Conservation (phyloP, 805 yeast species). For the Candida chilensis region DNA sequence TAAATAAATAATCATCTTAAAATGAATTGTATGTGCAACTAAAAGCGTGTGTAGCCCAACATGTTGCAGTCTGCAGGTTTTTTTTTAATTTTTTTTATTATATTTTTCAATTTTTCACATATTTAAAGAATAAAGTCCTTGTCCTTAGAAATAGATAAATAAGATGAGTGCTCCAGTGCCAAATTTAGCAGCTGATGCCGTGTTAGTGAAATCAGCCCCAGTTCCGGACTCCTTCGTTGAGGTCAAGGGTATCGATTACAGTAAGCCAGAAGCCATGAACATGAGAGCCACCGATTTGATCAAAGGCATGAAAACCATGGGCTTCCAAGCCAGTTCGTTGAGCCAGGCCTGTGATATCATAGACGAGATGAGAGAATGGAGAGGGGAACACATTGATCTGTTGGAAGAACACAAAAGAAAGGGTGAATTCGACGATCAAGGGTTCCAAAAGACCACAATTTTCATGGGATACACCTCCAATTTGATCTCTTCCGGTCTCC, state of each 20-base stretch:
- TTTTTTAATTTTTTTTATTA: too few relatives aligned
- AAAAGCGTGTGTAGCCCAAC: too few relatives aligned
- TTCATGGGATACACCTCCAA: constrained; percentile 96
- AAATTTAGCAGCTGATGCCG: constrained; percentile 81
- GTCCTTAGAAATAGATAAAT: too few relatives aligned
- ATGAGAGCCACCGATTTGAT: constrained; percentile 75
- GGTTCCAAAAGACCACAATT: constrained; percentile 78
- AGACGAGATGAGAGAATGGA: constrained; percentile 87
- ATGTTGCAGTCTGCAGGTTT: too few relatives aligned
- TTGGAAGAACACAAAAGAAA: constrained; percentile 57
- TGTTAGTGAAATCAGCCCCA: constrained; percentile 75
- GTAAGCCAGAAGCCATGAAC: constrained; percentile 64
- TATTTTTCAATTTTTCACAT: too few relatives aligned
- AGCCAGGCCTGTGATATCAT: constrained; percentile 89
- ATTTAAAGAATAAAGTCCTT: too few relatives aligned
- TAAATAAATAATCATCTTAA: too few relatives aligned
- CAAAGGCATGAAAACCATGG: constrained; percentile 86
- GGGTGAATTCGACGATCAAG: constrained; percentile 72
- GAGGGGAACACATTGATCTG: constrained; percentile 68
- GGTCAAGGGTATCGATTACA: constrained; percentile 87
- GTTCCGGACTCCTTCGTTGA: constrained; percentile 73
- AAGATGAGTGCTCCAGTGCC: constrained; percentile 32
- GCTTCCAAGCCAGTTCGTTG: constrained; percentile 89
- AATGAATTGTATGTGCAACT: too few relatives aligned
- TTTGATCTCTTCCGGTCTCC: constrained; percentile 86